Percentiles rank a stretch among this genome's conserved stretches.
Evolutionary conservation across 805 yeast genomes (phyloP).

Genomic region (Yueomyces sinensis): DNA sequence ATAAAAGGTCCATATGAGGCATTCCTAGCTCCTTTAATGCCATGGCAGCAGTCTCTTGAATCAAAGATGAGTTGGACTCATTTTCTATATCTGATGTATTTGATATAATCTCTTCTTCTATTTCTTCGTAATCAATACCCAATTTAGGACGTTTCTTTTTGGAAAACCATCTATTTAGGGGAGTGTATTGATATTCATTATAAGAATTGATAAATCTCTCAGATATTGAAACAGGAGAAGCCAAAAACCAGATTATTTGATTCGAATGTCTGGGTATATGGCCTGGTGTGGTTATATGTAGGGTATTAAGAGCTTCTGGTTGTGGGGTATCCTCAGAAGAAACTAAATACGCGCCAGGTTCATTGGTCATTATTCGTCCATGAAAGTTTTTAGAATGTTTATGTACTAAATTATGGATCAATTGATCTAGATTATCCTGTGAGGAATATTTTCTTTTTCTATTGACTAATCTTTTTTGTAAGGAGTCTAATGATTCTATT

Average conservation of each 20-base stretch:
- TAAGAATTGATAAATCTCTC: conserved; percentile 27
- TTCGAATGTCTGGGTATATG: conserved; percentile 8
- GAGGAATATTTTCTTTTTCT: background rate
- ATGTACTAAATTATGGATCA: background rate
- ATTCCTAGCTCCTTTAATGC: background rate
- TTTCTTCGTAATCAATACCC: conserved; percentile 15
- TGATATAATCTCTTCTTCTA: conserved; percentile 6
- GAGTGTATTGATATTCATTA: conserved; percentile 7
- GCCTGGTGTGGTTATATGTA: background rate
- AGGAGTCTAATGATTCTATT: background rate
- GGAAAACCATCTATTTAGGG: conserved; percentile 16
- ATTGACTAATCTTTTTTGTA: background rate
- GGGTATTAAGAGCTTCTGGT: background rate
- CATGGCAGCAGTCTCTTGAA: background rate
- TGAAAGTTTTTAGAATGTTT: background rate
- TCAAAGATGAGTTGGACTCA: background rate
- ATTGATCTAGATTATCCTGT: background rate
- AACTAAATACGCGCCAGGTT: background rate
- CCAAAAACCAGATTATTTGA: conserved; percentile 53
- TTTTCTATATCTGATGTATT: too few species aligned
- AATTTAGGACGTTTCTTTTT: conserved; percentile 9
- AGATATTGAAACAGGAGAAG: conserved; percentile 43
- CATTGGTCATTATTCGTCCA: background rate
- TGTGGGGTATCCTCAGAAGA: too few species aligned
- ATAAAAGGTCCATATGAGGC: background rate